phyloP scores from a whole-genome alignment of 2,329 filamentous ascomycete genomes.

The Alternaria angustiovoidea region DNA sequence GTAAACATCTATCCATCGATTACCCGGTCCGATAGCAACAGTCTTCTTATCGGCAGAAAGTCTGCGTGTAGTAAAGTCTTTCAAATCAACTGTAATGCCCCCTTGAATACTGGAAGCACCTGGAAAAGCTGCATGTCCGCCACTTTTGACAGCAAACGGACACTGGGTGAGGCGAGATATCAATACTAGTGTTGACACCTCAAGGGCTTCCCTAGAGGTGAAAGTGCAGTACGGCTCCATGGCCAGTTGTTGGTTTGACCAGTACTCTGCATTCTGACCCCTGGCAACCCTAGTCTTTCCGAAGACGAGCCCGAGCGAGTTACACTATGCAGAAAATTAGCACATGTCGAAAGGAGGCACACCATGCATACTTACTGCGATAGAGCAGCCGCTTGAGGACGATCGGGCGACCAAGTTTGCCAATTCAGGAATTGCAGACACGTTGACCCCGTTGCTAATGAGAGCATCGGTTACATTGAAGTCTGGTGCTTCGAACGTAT shows the following conservation, averaged over 20 bases:
- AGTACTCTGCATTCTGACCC: background rate
- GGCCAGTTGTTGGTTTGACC: background rate
- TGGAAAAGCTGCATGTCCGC: background rate
- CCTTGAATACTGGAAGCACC: background rate
- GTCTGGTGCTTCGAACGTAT: background rate
- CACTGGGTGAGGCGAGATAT: background rate
- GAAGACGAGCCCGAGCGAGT: background rate
- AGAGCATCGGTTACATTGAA: background rate
- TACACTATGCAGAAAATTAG: background rate
- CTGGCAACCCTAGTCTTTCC: background rate
- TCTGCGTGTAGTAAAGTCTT: background rate
- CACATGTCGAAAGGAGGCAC: rapidly evolving
- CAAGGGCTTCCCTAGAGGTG: background rate
- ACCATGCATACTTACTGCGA: background rate
- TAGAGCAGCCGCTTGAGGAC: background rate
- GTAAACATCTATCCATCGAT: too few relatives aligned
- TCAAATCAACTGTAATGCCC: background rate
- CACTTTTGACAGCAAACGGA: background rate
- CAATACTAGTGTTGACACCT: background rate
- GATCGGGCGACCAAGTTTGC: background rate
- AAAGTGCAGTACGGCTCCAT: background rate
- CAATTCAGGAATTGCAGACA: background rate
- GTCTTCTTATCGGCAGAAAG: too few relatives aligned
- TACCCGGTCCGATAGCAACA: too few relatives aligned
- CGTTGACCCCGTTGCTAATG: background rate